These are phyloP conservation scores for Sicyos baderoa DNA, from an alignment of 306 rosid species.

Conservation along the genomic window DNA sequence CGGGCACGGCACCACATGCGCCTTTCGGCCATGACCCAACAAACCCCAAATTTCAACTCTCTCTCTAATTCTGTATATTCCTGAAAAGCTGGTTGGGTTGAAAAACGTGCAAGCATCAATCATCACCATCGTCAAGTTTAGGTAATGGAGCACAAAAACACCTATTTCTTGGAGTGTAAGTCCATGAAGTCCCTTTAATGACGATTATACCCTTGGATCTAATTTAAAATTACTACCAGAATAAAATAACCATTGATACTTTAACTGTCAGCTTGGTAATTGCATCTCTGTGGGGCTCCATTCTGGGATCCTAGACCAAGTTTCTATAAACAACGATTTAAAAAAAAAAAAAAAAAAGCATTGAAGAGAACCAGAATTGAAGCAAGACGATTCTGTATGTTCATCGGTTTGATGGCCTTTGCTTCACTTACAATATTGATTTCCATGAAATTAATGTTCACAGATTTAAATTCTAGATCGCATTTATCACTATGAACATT, in stretches of 20 bases:
- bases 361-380: slow-evolving; percentile 14
- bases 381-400: slow-evolving; percentile 26
- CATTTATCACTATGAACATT: no score
- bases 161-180: slow-evolving; percentile 9
- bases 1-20: slow-evolving; percentile 18
- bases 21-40: slow-evolving; percentile 13
- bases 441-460: not conserved
- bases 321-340: not conserved
- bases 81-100: slow-evolving; percentile 21
- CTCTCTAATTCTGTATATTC: not conserved
- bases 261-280: slow-evolving; percentile 21
- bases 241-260: slow-evolving; percentile 15
- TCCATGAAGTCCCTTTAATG: not conserved
- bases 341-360: not conserved
- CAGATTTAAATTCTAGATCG: no score
- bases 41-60: slow-evolving; percentile 18
- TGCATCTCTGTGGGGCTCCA: slow-evolving; percentile 20
- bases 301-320: slow-evolving; percentile 4
- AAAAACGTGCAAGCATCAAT: slow-evolving; percentile 17
- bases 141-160: slow-evolving; percentile 2
- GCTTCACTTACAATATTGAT: not conserved
- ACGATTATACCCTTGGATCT: slow-evolving; percentile 12
- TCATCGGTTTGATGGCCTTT: not conserved
- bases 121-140: slow-evolving; percentile 5
- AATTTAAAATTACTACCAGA: not conserved